Base-by-base conservation (phyloP, 2,329 filamentous ascomycete genomes). In the Botryotinia globosa region DNA sequence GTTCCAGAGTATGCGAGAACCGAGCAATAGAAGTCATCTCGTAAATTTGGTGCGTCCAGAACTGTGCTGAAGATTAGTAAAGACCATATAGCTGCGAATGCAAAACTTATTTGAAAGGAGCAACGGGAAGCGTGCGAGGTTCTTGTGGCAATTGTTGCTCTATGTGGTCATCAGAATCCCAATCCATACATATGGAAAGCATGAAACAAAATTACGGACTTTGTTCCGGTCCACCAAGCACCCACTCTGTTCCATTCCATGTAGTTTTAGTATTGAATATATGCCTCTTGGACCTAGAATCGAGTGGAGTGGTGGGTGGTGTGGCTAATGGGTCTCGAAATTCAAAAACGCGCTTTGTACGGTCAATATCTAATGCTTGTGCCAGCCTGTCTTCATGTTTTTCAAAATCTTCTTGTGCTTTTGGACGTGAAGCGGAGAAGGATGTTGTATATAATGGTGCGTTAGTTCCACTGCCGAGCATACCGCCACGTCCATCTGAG, bases 21-120 rank as follows among this genome's bases (percentile, higher is more conserved):
- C 0, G 94, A 96, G 82, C 94, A 98, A 81, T 99, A 99, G 81
- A 94, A 99, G 81, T 99, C 95, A 78, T 98, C 94, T 72, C 94
- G 90, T n/a, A 98, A 85, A 69, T 90, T 89, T 4, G 94, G 94
- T 14, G 95, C 95, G 82, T 98, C 94, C 8, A 99, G 86, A 10
- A 98, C 92, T 83, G 90, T 92, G 75, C 16, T 25, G n/a, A 3
- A 25, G 73, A 78, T 85, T 72, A 86, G 80, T 61, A 71, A 44
- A 71, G 64, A 42, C 51, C 20, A 25, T 29, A 42, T 20, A 42
- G n/a, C 44, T 56, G 42, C 34, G 18, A 7, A 32, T 39, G 32
- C 2, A 18, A 62, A 66, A 83, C 87, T 81, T 85, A 91, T 90
- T 92, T 92, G 83, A 97, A 97, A 8, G 94, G 93, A 29, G 92